Percentiles rank a stretch among this genome's conserved stretches.
Evolutionary conservation across 805 yeast genomes (phyloP).

Genomic region (Cyberlindnera maclurae): DNA sequence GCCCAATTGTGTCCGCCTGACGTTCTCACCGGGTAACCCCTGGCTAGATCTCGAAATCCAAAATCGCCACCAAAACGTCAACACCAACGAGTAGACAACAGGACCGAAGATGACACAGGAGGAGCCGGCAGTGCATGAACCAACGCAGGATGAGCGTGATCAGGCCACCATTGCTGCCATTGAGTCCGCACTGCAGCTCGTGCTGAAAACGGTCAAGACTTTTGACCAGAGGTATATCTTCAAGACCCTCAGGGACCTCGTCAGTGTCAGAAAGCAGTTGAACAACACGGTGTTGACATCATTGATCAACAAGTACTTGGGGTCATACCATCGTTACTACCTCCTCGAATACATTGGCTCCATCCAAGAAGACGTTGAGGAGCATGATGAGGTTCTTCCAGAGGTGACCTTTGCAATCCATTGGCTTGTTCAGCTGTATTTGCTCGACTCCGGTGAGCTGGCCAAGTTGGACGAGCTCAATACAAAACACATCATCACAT

Average conservation of each 20-base stretch:
- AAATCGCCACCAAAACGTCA: neutral
- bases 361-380: constrained; percentile 22
- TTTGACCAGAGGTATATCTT: constrained; percentile 85
- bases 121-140: constrained; percentile 19
- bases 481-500: constrained; percentile 37
- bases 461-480: constrained; percentile 48
- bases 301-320: constrained; percentile 56
- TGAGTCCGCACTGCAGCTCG: constrained; percentile 27
- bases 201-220: constrained; percentile 53
- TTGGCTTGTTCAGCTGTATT: constrained; percentile 67
- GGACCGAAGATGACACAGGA: neutral
- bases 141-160: constrained; percentile 25
- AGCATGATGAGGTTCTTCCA: constrained; percentile 45
- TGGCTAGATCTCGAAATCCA: neutral
- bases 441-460: constrained; percentile 55
- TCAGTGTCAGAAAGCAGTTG: constrained; percentile 62
- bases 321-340: constrained; percentile 32
- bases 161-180: constrained; percentile 27
- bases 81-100: neutral
- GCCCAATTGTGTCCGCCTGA: too few species aligned
- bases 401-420: constrained; percentile 78
- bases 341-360: constrained; percentile 35
- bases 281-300: constrained; percentile 45
- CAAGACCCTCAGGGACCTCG: constrained; percentile 78
- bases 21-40: too few species aligned